A percentile compares a stretch with the other conserved stretches of the same genome.
phyloP scores from a whole-genome alignment of 2,329 filamentous ascomycete species.

The Elsinoe batatas region DNA sequence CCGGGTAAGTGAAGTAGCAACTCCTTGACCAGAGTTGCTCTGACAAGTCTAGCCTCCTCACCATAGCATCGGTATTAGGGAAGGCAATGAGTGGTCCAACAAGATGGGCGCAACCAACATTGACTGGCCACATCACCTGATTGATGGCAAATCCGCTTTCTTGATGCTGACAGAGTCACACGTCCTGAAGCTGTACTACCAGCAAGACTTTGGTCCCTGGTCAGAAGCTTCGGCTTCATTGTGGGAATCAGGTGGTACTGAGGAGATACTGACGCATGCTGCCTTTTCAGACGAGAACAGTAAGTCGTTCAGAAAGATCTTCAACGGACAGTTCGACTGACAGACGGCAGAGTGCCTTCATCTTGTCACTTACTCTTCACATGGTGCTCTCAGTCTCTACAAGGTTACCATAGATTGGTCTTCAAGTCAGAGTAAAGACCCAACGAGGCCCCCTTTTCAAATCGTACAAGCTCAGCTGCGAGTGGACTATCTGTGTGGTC shows the following conservation, averaged over 20 bases:
- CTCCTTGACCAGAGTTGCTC: background rate
- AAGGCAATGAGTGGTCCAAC: constrained; percentile 52
- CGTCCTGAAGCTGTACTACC: constrained; percentile 64
- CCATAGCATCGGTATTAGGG: constrained; percentile 30
- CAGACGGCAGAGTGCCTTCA: constrained; percentile 40
- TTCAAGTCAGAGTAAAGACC: constrained; percentile 30
- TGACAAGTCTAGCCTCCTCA: constrained; percentile 18
- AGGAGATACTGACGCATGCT: constrained; percentile 49
- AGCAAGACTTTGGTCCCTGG: constrained; percentile 62
- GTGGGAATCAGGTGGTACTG: constrained; percentile 60
- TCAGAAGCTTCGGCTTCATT: constrained; percentile 65
- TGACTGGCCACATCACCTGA: constrained; percentile 63
- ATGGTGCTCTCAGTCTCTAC: constrained; percentile 64
- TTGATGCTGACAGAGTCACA: constrained; percentile 68
- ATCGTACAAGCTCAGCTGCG: constrained; percentile 14
- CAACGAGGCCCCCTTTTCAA: background rate
- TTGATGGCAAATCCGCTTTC: constrained; percentile 60
- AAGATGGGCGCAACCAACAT: constrained; percentile 56
- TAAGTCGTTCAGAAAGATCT: constrained; percentile 39
- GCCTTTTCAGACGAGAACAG: constrained; percentile 44
- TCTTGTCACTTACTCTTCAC: constrained; percentile 57
- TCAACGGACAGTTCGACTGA: background rate
- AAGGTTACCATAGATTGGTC: constrained; percentile 69
- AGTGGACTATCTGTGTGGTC: constrained; percentile 21
- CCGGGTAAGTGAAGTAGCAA: constrained; percentile 18